Conservation (phyloP, 2,329 filamentous ascomycete genomes). For the Hypoxylon sp. region DNA sequence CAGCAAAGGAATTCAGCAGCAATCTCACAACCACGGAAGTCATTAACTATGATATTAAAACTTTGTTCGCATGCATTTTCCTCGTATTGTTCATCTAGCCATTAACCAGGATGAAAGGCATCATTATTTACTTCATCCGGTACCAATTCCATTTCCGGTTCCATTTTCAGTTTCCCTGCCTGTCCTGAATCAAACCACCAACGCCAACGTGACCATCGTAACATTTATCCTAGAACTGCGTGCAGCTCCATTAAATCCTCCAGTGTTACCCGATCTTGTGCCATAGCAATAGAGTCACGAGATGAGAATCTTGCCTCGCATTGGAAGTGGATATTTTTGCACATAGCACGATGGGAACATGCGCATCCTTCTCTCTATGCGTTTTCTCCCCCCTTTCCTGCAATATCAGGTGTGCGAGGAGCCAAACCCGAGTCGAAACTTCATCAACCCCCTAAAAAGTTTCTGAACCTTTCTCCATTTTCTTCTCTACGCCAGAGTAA, state of each 20-base stretch:
- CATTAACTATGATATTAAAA: neutral
- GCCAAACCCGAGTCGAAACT: neutral
- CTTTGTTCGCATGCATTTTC: constrained; percentile 8
- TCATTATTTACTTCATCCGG: constrained; percentile 15
- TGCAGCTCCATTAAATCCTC: constrained; percentile 13
- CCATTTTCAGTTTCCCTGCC: neutral
- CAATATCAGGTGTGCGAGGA: neutral
- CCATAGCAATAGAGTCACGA: neutral
- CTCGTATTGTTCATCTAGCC: constrained; percentile 23
- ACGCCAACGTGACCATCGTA: constrained; percentile 36
- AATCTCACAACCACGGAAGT: neutral
- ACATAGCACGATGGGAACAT: neutral
- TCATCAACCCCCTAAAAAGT: neutral
- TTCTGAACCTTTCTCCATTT: neutral
- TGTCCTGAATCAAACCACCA: constrained; percentile 17
- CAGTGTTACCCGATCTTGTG: neutral
- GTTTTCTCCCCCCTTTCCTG: neutral
- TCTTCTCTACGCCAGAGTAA: neutral
- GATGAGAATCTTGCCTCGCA: neutral
- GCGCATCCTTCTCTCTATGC: neutral
- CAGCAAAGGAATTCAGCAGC: neutral
- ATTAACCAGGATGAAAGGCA: constrained; percentile 9
- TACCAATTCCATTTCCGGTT: constrained; percentile 2
- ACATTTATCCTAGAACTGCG: constrained; percentile 6
- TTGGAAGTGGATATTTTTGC: neutral